phyloP scores from a whole-genome alignment of 176 grass and related monocot species.

The maize (Zea mays) region DNA sequence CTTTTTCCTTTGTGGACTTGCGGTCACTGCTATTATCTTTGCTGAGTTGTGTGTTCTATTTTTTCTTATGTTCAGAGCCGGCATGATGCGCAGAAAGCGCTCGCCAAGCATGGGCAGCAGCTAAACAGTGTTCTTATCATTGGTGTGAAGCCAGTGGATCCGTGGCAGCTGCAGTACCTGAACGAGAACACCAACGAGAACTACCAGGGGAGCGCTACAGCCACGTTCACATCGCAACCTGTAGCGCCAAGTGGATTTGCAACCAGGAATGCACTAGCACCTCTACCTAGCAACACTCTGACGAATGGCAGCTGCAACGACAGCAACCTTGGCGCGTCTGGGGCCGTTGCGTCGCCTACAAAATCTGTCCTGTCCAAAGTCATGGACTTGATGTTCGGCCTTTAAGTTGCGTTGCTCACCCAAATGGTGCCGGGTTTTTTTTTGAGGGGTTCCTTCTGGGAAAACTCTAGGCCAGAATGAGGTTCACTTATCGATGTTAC shows the following conservation, averaged over 20 bases:
- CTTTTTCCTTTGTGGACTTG: too few relatives aligned
- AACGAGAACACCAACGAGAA: slow-evolving; percentile 49
- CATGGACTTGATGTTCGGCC: slow-evolving; percentile 88
- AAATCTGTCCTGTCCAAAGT: slow-evolving; percentile 78
- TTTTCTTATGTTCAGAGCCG: slow-evolving; percentile 47
- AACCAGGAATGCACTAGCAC: slow-evolving; percentile 31
- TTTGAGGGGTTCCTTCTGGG: background rate
- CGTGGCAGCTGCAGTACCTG: slow-evolving; percentile 61
- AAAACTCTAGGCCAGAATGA: background rate
- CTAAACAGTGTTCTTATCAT: slow-evolving; percentile 83
- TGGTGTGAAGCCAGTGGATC: slow-evolving; percentile 75
- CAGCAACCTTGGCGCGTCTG: slow-evolving; percentile 24
- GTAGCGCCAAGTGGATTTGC: slow-evolving; percentile 38
- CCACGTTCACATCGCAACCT: slow-evolving; percentile 47
- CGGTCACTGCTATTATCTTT: too few relatives aligned
- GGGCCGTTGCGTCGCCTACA: slow-evolving; percentile 77
- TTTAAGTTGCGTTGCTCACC: slow-evolving; percentile 36
- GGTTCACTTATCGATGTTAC: background rate
- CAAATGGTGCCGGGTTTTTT: background rate
- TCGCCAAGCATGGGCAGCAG: slow-evolving; percentile 67
- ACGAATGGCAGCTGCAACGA: slow-evolving; percentile 48
- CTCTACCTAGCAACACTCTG: slow-evolving; percentile 43
- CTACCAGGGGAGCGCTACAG: slow-evolving; percentile 33
- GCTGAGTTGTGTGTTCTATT: slow-evolving; percentile 15
- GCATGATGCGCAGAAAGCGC: slow-evolving; percentile 77